Conservation (phyloP, 768 basidiomycete species). For the Porphyrellus cyaneotinctus region DNA sequence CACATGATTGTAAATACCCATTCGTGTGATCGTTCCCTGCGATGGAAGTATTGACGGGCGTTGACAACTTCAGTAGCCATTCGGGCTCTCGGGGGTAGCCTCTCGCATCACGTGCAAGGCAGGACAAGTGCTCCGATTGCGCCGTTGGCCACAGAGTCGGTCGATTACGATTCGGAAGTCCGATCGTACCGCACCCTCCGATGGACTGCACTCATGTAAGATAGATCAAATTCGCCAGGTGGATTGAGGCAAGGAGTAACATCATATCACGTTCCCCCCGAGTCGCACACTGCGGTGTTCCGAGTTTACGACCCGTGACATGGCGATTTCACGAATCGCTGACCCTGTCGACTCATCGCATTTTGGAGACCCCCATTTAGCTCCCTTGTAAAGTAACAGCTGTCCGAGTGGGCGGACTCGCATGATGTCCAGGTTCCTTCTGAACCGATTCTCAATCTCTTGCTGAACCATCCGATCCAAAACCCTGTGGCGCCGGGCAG, state of each 20-base stretch:
- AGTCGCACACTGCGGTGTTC: too few species aligned
- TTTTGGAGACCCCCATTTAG: too few species aligned
- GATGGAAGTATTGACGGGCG: too few species aligned
- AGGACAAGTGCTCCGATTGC: background rate
- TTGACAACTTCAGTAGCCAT: too few species aligned
- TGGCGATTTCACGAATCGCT: too few species aligned
- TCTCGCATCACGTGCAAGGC: too few species aligned
- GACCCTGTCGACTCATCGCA: too few species aligned
- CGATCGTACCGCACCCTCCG: constrained; percentile 10
- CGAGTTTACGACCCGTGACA: too few species aligned
- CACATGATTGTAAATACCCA: too few species aligned
- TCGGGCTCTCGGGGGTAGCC: too few species aligned
- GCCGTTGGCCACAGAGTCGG: background rate
- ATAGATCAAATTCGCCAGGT: background rate
- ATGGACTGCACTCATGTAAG: constrained; percentile 5
- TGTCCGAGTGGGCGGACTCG: background rate
- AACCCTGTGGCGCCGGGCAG: constrained; percentile 1
- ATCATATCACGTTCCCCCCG: background rate
- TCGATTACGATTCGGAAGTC: background rate
- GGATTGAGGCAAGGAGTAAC: background rate
- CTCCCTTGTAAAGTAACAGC: too few species aligned
- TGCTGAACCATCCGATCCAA: background rate
- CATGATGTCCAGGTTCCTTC: background rate
- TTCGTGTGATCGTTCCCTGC: too few species aligned
- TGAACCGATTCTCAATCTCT: background rate